Percentiles rank a stretch among this genome's conserved stretches.
Conservation (phyloP, 2,329 filamentous ascomycete species). For the Phoma sp. region DNA sequence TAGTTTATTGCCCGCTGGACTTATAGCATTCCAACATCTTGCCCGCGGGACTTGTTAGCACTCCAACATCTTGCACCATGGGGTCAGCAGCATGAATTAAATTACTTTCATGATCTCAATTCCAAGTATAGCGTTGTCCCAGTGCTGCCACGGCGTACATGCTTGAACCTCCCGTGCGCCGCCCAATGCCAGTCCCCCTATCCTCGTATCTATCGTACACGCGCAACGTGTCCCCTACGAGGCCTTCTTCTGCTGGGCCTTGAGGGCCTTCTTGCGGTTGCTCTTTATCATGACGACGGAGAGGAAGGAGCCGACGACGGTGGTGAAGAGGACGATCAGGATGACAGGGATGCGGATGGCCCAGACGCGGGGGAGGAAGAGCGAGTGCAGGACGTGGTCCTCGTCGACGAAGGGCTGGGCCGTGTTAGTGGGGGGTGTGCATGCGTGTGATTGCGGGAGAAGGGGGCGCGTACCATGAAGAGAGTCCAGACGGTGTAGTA, state of each 20-base stretch:
- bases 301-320: slow-evolving; percentile 95
- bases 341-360: slow-evolving; percentile 98
- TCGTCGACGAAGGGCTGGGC: slow-evolving; percentile 92
- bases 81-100: too few relatives aligned
- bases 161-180: slow-evolving; percentile 7
- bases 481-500: slow-evolving; percentile 99
- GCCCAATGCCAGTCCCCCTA: slow-evolving; percentile 20
- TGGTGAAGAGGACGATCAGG: slow-evolving; percentile 87
- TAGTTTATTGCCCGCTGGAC: too few relatives aligned
- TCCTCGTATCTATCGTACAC: neutral
- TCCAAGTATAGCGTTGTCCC: slow-evolving; percentile 10
- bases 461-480: slow-evolving; percentile 74
- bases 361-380: slow-evolving; percentile 98
- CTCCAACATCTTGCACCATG: too few relatives aligned
- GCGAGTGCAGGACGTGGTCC: slow-evolving; percentile 88
- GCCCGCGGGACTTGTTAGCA: neutral
- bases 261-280: slow-evolving; percentile 96
- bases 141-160: slow-evolving; percentile 2
- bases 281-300: slow-evolving; percentile 98
- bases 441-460: neutral
- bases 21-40: neutral
- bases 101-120: too few relatives aligned
- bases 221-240: slow-evolving; percentile 30
- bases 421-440: neutral
- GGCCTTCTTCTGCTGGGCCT: slow-evolving; percentile 92